phyloP scores from a whole-genome alignment of 2,329 filamentous ascomycete genomes.

The Clonostachys rhizophaga region DNA sequence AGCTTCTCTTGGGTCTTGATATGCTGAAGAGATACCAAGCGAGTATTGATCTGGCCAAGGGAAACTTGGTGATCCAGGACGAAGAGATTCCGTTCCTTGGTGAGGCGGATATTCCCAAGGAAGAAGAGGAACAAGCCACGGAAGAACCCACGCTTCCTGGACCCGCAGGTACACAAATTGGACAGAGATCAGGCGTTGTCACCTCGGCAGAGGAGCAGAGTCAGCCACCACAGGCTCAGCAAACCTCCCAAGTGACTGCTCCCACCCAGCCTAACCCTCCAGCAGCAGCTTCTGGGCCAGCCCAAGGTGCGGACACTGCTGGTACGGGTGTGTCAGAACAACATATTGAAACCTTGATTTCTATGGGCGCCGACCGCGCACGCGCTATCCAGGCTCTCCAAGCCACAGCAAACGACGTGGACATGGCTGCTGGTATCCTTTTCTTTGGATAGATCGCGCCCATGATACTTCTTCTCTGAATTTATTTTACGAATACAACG shows the following conservation, averaged over 20 bases:
- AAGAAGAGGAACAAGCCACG: slow-evolving; percentile 67
- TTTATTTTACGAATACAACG: too few species aligned
- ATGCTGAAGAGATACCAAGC: slow-evolving; percentile 97
- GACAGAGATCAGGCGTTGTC: slow-evolving; percentile 75
- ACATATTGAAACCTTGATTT: slow-evolving; percentile 70
- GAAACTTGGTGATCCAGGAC: slow-evolving; percentile 82
- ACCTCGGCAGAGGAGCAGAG: slow-evolving; percentile 20
- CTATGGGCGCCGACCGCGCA: slow-evolving; percentile 71
- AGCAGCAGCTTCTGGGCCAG: neutral
- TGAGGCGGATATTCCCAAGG: slow-evolving; percentile 91
- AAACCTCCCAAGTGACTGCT: slow-evolving; percentile 7
- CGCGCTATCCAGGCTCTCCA: slow-evolving; percentile 77
- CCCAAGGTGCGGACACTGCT: slow-evolving; percentile 10
- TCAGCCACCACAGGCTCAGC: slow-evolving; percentile 9
- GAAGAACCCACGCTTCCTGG: slow-evolving; percentile 82
- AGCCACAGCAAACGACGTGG: slow-evolving; percentile 79
- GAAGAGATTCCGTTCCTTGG: slow-evolving; percentile 86
- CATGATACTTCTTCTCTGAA: too few species aligned
- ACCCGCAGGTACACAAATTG: slow-evolving; percentile 84
- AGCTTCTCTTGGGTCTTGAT: slow-evolving; percentile 86
- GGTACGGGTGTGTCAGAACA: slow-evolving; percentile 47
- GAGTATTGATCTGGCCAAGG: slow-evolving; percentile 79
- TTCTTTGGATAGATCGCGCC: slow-evolving; percentile 30
- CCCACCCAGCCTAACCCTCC: slow-evolving; percentile 2
- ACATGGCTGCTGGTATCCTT: slow-evolving; percentile 80